phyloP scores from a whole-genome alignment of 345 rosid genomes.

The Brassica napus region Da-Ae NC_063445.1:24501-25000 shows the following conservation, averaged over 20 bases:
- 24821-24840: too few species aligned
- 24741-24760: neutral
- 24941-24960: constrained; percentile 63
- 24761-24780: neutral
- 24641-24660: constrained; percentile 54
- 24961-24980: neutral
- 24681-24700: too few species aligned
- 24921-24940: constrained; percentile 86
- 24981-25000: neutral
- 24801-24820: constrained; percentile 14
- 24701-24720: too few species aligned
- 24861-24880: constrained; percentile 81
- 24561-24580: constrained; percentile 28
- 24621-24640: constrained; percentile 74
- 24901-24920: constrained; percentile 77
- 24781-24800: constrained; percentile 9
- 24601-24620: constrained; percentile 63
- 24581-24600: constrained; percentile 66
- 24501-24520: too few species aligned
- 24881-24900: constrained; percentile 65
- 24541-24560: constrained; percentile 21
- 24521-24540: too few species aligned
- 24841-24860: too few species aligned
- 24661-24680: constrained; percentile 16
- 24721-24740: too few species aligned